Evolutionary conservation across 1,284 basidiomycete genomes (phyloP).

Genomic region (Kalmanozyma brasiliensis): DNA sequence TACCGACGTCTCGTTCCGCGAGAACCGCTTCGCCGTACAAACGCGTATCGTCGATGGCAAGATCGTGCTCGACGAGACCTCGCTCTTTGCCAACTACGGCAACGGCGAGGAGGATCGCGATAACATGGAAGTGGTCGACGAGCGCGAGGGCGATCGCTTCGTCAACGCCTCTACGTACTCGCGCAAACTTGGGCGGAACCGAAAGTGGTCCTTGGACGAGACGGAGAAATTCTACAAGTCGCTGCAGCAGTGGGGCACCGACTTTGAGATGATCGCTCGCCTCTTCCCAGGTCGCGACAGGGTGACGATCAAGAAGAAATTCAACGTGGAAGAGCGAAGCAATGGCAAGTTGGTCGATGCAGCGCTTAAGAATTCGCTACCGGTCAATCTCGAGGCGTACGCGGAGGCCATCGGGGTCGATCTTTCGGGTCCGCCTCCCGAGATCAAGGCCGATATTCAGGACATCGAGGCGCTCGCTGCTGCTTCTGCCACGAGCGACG

Average conservation of each 20-base stretch:
- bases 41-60: conserved; percentile 68
- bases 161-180: conserved; percentile 84
- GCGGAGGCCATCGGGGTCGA: conserved; percentile 62
- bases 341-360: conserved; percentile 71
- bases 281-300: conserved; percentile 85
- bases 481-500: conserved; percentile 11
- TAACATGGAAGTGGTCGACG: conserved; percentile 81
- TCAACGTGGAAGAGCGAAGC: conserved; percentile 84
- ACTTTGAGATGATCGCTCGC: conserved; percentile 88
- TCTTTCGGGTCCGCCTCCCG: conserved; percentile 62
- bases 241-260: conserved; percentile 85
- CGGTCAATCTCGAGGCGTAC: conserved; percentile 63
- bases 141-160: conserved; percentile 76
- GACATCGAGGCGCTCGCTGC: conserved; percentile 25
- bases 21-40: conserved; percentile 65
- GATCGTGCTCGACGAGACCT: conserved; percentile 68
- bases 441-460: conserved; percentile 49
- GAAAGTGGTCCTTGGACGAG: conserved; percentile 85
- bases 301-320: conserved; percentile 89
- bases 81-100: conserved; percentile 64
- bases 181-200: conserved; percentile 73
- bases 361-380: conserved; percentile 57
- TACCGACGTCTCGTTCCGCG: conserved; percentile 53
- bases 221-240: conserved; percentile 86
- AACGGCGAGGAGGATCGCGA: conserved; percentile 71